Base-by-base conservation (phyloP, 2,329 filamentous ascomycete genomes). In the Sclerotinia borealis region DNA sequence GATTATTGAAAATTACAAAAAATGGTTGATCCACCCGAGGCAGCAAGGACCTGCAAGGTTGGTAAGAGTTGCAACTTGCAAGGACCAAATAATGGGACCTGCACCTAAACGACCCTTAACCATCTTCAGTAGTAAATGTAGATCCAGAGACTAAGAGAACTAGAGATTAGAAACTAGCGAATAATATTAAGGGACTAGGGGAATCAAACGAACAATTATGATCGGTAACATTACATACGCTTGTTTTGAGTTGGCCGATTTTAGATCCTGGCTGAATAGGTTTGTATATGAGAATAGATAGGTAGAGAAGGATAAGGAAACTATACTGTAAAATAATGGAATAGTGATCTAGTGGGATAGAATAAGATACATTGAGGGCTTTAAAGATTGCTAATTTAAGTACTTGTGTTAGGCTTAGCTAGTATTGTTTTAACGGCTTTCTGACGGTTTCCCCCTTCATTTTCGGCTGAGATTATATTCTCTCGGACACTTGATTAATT, bases 21-120 rank as follows among this genome's bases (percentile, higher is more conserved):
- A 34, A 34, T 58, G 63, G 51, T 50, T 61, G 65, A 64, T 67
- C 67, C 68, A 66, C 65, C 54, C 54, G 54, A 58, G 54, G 54
- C 39, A 58, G 27, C 39, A 45, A 58, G 54, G 54, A 58, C 39
- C 39, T 58, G 54, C 54, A 58, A 45, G 39, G 54, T 58, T 58
- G 43, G 29, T 48, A 25, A 55, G 61, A 63, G 63, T 65, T 63
- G 41, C 61, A 63, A 63, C 61, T 65, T 63, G 41, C 61, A 63
- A 64, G 65, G 52, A 62, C 64, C 63, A 50, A 59, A 59, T 31
- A 48, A 43, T 51, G 43, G 49, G 41, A 48, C 27, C 29, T 63
- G 59, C 45, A 61, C 45, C 39, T 34, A 58, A 45, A 45, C 29
- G 5, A 45, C 39, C 41, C 39, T 58, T 58, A 58, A 58, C 54